Base-by-base conservation (phyloP, 495 filamentous ascomycete genomes). In the Astrothelium subdiscretum region DNA sequence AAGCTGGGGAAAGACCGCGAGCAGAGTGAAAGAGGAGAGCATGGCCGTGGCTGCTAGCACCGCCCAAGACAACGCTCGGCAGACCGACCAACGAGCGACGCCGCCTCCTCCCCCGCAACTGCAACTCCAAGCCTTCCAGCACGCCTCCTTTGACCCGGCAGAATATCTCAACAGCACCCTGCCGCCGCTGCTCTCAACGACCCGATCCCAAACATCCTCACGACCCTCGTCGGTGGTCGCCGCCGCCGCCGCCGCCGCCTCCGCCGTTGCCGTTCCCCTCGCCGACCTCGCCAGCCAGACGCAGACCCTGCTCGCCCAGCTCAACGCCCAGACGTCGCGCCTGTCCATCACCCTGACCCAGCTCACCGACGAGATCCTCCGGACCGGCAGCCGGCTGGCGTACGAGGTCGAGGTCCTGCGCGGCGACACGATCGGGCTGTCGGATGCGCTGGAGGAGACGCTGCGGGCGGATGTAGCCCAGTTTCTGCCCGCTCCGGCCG, bases 341-440 rank as follows among this genome's bases (percentile, higher is more conserved):
- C 79, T 96, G 15, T 90, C 92, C n/a, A 86, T 78, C 44, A 88
- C 82, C 32, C 81, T 98, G 27, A 96, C 90, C 32, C 85, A 88
- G 62, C 78, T 97, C 61, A 97, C 92, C 15, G 92, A 97, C 70
- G 94, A 97, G 66, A 97, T 98, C 63, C 78, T 98, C 22, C 84
- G 94, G 54, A 86, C 89, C 65, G 87, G 90, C 26, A 85, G 87
- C 63, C 82, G 95, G 11, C 78, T 98, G 24, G 89, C 91, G 29
- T 98, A 98, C 73, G 90, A 97, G 68, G 92, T 98, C 10, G 94
- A 98, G 70, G 82, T 97, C 8, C 74, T 98, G 10, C 85, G 91
- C 6, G 92, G 92, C 59, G 94, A 97, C 70, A 85, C 90, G 0
- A 77, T 89, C 20, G 81, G 84, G 32, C 73, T 96, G 51, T 85